Evolutionary conservation across 2,329 filamentous ascomycete genomes (phyloP).

Genomic region (Neonectria ditissima): DNA sequence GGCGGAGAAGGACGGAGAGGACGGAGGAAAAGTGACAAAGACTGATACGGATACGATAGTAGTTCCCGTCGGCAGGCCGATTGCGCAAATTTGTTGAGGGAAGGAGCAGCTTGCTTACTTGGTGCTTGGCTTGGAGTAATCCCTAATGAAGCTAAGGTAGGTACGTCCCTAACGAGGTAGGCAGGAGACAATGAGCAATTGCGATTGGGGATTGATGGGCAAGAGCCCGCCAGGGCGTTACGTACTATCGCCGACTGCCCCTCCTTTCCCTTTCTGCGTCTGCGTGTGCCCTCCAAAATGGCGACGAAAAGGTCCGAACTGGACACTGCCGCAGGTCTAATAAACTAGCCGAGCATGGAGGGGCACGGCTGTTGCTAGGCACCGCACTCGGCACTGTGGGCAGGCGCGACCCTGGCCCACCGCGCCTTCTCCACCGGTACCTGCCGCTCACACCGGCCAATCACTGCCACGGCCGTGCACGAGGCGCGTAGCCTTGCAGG

Average conservation of each 20-base stretch:
- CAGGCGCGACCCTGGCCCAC: slow-evolving; percentile 27
- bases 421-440: slow-evolving; percentile 38
- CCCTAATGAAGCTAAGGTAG: slow-evolving; percentile 7
- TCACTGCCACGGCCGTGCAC: not conserved
- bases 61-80: slow-evolving; percentile 3
- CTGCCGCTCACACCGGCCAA: slow-evolving; percentile 24
- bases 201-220: slow-evolving; percentile 14
- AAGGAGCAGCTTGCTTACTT: slow-evolving; percentile 7
- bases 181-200: slow-evolving; percentile 4
- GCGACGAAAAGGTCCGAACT: slow-evolving; percentile 12
- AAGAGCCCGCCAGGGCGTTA: slow-evolving; percentile 13
- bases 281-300: slow-evolving; percentile 6
- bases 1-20: slow-evolving; percentile 15
- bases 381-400: slow-evolving; percentile 46
- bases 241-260: slow-evolving; percentile 23
- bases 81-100: slow-evolving; percentile 31
- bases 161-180: slow-evolving; percentile 4
- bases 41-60: not conserved
- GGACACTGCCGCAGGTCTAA: slow-evolving; percentile 1
- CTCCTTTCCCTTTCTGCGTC: slow-evolving; percentile 11
- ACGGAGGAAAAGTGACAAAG: slow-evolving; percentile 11
- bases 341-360: slow-evolving; percentile 36
- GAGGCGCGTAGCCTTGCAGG: slow-evolving; percentile 29
- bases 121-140: slow-evolving; percentile 10
- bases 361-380: slow-evolving; percentile 43